Percentiles rank a stretch among this genome's conserved stretches.
Evolutionary conservation across 257 asterid genomes (phyloP).

Genomic region (Leonotis leonurus): DNA sequence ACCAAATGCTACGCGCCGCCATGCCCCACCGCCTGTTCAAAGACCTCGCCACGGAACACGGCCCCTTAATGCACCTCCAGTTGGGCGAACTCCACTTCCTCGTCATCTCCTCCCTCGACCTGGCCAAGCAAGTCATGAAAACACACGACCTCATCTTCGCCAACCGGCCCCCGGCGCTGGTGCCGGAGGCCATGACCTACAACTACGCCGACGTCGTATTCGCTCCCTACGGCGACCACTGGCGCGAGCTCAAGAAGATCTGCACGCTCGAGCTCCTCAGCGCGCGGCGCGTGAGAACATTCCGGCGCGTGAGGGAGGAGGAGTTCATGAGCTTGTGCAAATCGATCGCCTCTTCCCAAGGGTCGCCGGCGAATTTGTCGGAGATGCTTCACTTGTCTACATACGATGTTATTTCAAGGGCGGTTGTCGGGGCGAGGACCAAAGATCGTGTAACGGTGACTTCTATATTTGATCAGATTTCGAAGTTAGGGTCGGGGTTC

Average conservation of each 20-base stretch:
- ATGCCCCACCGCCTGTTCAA: slow-evolving; percentile 19
- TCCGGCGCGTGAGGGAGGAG: not conserved
- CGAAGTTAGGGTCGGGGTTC: not conserved
- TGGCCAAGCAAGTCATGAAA: slow-evolving; percentile 6
- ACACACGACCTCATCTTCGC: slow-evolving; percentile 23
- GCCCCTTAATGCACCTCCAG: slow-evolving; percentile 22
- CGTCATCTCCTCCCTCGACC: not conserved
- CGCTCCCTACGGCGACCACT: slow-evolving; percentile 13
- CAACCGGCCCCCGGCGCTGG: not conserved
- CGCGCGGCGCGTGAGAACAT: not conserved
- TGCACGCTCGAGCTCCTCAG: slow-evolving; percentile 16
- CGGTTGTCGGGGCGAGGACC: not conserved
- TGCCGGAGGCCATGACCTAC: not conserved
- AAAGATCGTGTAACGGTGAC: not conserved
- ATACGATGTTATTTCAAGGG: not conserved
- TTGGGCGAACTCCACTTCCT: slow-evolving; percentile 21
- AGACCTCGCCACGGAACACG: slow-evolving; percentile 12
- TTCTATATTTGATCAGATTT: too few species aligned
- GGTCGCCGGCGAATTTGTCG: slow-evolving; percentile 1
- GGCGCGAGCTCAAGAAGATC: slow-evolving; percentile 13
- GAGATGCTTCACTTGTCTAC: not conserved
- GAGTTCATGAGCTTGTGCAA: not conserved
- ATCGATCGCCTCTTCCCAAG: not conserved
- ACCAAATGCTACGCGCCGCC: not conserved
- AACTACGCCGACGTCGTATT: slow-evolving; percentile 1